Base-by-base conservation (phyloP, 2,329 filamentous ascomycete genomes). In the Sarocladium oryzae region DNA sequence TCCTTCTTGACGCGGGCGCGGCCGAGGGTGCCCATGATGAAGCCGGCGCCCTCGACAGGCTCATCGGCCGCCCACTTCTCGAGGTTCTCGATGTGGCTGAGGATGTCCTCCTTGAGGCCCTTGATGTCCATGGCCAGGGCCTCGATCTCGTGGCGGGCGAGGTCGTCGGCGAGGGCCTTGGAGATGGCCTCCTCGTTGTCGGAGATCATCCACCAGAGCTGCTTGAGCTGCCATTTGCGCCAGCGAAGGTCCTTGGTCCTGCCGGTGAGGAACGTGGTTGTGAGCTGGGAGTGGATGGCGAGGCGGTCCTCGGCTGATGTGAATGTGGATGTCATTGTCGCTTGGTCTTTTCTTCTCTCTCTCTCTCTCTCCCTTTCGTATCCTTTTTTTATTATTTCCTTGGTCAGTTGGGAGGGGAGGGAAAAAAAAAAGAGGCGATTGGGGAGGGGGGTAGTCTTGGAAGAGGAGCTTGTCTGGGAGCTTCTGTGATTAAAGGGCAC, bases 201-300 rank as follows among this genome's bases (percentile, higher is more conserved):
- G 57, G 83, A 83, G 58, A 96, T 68, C 6, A 81, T 90, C 93
- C 93, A 97, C 75, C 95, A 97, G 52, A 97, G 84, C 77, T 90
- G 91, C 60, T 91, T 86, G 55, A 99, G 82, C 76, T 97, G 93
- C 51, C 81, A 77, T 56, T 91, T 75, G 56, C 93, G 84, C 73
- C 86, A 97, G 61, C 88, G 80, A 54, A 96, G 65, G 51, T 88
- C 79, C 64, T 89, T 89, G 37, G 91, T 96, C 71, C 85, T 87
- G 66, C 90, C 84, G 18, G 87, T 79, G 59, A 78, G 77, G 70
- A 89, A 97, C 15, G 85, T 82, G 49, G 75, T 69, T 62, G 84
- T 83, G 38, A 86, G 71, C 6, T 72, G 77, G 52, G 79, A 74
- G 62, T 83, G 79, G 38, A 79, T 78, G 54, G 66, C 66, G 15